Evolutionary conservation across 1,284 basidiomycete genomes (phyloP), one percentile per base, ranked within the genome.

Genomic region (Boletus semigastroideus): DNA sequence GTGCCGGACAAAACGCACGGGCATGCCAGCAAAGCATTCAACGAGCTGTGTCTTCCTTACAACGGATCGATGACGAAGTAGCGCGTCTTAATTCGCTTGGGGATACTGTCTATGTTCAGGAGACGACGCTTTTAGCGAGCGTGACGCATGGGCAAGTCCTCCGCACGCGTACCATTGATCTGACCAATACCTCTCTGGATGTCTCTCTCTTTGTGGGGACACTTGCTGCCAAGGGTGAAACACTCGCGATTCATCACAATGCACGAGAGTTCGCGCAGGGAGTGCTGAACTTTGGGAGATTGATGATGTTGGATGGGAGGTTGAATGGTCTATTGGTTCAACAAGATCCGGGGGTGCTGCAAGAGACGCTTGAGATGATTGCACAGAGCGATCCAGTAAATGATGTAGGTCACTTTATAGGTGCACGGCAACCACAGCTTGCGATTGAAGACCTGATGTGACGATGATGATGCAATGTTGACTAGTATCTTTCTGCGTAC

Each of bases 201-300:
- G 55, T 58, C 33, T 39, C 56, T 5, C 56, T 58, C 22, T 54
- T 60, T 19, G 51, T 49, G 5, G 55, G 56, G 17, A 36, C 7
- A 9, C 58, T 58, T 20, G 42, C 58, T 2, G 55, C 58, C 22
- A 54, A 9, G 41, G 60, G 58, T 22, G 58, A 58, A 34, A 60
- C 55, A n/a, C 36, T 58, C 13, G 43, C 41, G 1, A 4, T 49
- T 2, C 50, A 60, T 11, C 41, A 58, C 25, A 60, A 58, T 2
- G 56, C 56, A 4, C 58, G 47, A 16, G 49, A 54, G 28, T 58
- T 58, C 5, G 58, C 58, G 16, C 50, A 30, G 16, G 45, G 55
- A 1, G 31, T 60, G 22, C 19, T 60, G 12, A 49, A 20, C 34
- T 60, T 58, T 47, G 56, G 56, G 25, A 47, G 11, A 34, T 3